Evolutionary conservation across 768 basidiomycete genomes (phyloP).

Genomic region (Mycena amicta): DNA sequence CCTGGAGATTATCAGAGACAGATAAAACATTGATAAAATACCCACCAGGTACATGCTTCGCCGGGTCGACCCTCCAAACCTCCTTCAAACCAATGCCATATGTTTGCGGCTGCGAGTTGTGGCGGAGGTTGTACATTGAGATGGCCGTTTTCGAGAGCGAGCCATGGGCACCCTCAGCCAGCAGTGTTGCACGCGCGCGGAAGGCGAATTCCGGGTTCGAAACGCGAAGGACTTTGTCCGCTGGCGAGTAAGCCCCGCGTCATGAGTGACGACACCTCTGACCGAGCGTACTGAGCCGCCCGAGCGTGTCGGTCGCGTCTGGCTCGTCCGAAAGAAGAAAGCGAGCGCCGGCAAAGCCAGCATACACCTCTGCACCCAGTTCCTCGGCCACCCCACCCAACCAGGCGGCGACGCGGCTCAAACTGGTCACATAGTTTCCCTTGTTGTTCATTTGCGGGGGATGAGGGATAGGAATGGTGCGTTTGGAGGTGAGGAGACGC

Average conservation of each 20-base stretch:
- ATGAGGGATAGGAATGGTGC: constrained; percentile 83
- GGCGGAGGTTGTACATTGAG: constrained; percentile 72
- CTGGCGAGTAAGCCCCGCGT: constrained; percentile 85
- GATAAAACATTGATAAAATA: background rate
- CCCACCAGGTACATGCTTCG: constrained; percentile 61
- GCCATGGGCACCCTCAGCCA: constrained; percentile 96
- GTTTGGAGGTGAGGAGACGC: constrained; percentile 77
- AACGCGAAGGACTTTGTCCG: constrained; percentile 70
- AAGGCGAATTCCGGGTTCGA: constrained; percentile 99
- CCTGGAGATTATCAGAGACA: constrained; percentile 23
- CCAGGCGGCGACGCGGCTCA: constrained; percentile 90
- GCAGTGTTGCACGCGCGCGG: constrained; percentile 84
- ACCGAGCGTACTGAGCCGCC: constrained; percentile 53
- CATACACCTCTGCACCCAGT: constrained; percentile 91
- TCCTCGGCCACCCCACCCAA: constrained; percentile 82
- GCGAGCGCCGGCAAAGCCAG: constrained; percentile 92
- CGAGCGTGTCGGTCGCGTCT: constrained; percentile 43
- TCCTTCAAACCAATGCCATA: constrained; percentile 97
- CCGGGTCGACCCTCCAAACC: constrained; percentile 86
- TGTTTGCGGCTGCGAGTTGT: constrained; percentile 80
- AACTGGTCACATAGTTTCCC: constrained; percentile 89
- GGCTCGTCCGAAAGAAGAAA: constrained; percentile 67
- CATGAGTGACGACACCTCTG: constrained; percentile 86
- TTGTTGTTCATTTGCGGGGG: constrained; percentile 97
- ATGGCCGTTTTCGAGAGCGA: constrained; percentile 82